Base-by-base conservation (phyloP, 192 early-diverging fungal species). In the Coemansia sp. region DNA sequence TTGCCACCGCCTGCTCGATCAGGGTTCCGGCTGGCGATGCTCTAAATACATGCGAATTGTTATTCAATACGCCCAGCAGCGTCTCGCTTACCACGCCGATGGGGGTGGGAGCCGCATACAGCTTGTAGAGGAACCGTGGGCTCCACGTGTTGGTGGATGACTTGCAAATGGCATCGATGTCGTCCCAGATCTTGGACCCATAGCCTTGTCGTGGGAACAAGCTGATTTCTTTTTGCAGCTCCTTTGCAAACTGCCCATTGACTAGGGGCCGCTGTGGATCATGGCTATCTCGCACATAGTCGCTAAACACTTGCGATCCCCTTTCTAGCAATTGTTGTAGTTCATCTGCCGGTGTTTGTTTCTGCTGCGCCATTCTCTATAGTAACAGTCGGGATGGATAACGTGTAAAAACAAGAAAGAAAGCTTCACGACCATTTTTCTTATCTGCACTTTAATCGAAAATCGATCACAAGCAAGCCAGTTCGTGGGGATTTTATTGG, bases 81-180 rank as follows among this genome's bases (percentile, higher is more conserved):
- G 89, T 58, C 62, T 93, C 91, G 11, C 82, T 51, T 9, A 89
- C 56, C 17, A 90, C 83, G 11, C 90, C 91, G 50, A 90, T 82
- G 7, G 88, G 87, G 11, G 83, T 86, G 0, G 86, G 82, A 20
- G 87, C 82, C 14, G 91, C 83, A 55, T 91, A 93, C 4, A 93
- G 80, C 45, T 91, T 93, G 66, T 90, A 89, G 74, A 93, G 75
- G 52, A 91, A 93, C 18, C 84, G 59, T 5, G 83, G 81, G 63
- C 84, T 88, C 80, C 85, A 88, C 26, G 75, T 78, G 32, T 71
- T 78, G 14, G 69, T 58, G 2, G 75, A 62, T 7, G 58, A n/a
- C 0, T 6, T 46, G 18, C 58, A 64, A 11, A 70, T 36, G 3
- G 26, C 30, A n/a, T n/a, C 59, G 28, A 76, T 50, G 18, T 76